Evolutionary conservation across 805 yeast species (phyloP), one percentile per base, ranked within the genome.

Genomic region (Lipomyces spencermartinsiae): DNA sequence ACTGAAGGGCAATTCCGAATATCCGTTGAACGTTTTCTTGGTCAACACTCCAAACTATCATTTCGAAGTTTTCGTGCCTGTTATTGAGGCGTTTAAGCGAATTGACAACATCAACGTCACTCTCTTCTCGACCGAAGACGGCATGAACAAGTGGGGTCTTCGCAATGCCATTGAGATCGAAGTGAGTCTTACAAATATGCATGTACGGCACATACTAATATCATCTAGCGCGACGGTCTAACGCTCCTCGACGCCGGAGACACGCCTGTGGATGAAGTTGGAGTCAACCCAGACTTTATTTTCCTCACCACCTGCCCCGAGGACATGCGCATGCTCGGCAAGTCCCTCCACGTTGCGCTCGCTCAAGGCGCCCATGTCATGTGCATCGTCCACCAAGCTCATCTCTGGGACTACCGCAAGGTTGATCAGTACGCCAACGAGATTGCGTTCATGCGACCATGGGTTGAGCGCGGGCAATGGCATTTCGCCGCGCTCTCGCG

Each of bases 241-340:
- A 35, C 59, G 12, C 61, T 62, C 31, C 54, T 65, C 29, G 61
- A 31, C 49, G 59, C 61, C 33, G n/a, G 8, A 37, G 53, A n/a
- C 61, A 39, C 49, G 1, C 53, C 53, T 16, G n/a, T 54, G 1
- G 58, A 59, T 22, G 35, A 54, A 34, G 12, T 61, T n/a, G 68
- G 64, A 1, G 53, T 59, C 9, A 35, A 37, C 10, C 70, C 71
- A 19, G 71, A 67, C 34, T 54, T 67, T 29, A 64, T 67, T 19
- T 67, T 67, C 59, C 33, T 67, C 31, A 65, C 71, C 33, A 65
- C 71, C 34, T 67, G 71, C 59, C 71, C 71, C 19, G 71, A 67
- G 49, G 71, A 67, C 51, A 62, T 67, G 65, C 65, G 65, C 46
- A 51, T 53, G 16, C 59, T 67, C 3, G 69, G 63, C 61, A 29